A percentile compares a stretch with the other conserved stretches of the same genome.
These are phyloP conservation scores for Debaryomyces nepalensis DNA, from an alignment of 1,139 yeast genomes.

Conservation along the genomic window DNA sequence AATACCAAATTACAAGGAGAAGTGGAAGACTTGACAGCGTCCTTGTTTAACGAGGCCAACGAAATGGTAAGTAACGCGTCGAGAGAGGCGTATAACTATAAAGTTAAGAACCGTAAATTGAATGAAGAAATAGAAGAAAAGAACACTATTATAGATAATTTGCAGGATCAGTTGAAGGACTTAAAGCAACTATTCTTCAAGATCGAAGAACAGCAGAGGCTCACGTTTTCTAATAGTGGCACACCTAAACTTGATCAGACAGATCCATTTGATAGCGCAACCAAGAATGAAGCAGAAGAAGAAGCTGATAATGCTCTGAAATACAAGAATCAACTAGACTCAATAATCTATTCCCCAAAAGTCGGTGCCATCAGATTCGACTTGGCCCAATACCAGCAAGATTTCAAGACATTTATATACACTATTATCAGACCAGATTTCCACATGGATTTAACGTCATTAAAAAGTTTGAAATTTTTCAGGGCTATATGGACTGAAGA, in stretches of 20 bases:
- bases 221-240: slow-evolving; percentile 11
- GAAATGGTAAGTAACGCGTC: slow-evolving; percentile 77
- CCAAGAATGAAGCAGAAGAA: slow-evolving; percentile 11
- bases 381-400: slow-evolving; percentile 45
- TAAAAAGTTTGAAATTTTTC: slow-evolving; percentile 64
- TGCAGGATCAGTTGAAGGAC: slow-evolving; percentile 71
- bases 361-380: slow-evolving; percentile 65
- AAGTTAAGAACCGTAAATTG: slow-evolving; percentile 59
- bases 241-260: slow-evolving; percentile 20
- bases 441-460: slow-evolving; percentile 41
- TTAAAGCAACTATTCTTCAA: slow-evolving; percentile 58
- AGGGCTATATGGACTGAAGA: slow-evolving; percentile 74
- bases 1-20: slow-evolving; percentile 65
- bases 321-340: slow-evolving; percentile 25
- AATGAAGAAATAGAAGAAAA: slow-evolving; percentile 73
- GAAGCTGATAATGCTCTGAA: slow-evolving; percentile 14
- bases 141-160: slow-evolving; percentile 64
- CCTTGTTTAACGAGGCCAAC: slow-evolving; percentile 80
- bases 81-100: slow-evolving; percentile 57
- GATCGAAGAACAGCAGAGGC: slow-evolving; percentile 39
- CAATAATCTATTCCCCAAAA: slow-evolving; percentile 54
- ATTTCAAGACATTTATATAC: slow-evolving; percentile 45
- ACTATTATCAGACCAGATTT: slow-evolving; percentile 41
- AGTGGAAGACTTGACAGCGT: slow-evolving; percentile 76
- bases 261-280: slow-evolving; percentile 2